These are phyloP conservation scores for Quercus lobata DNA, from an alignment of 331 rosid genomes.

Conservation along the genomic window DNA sequence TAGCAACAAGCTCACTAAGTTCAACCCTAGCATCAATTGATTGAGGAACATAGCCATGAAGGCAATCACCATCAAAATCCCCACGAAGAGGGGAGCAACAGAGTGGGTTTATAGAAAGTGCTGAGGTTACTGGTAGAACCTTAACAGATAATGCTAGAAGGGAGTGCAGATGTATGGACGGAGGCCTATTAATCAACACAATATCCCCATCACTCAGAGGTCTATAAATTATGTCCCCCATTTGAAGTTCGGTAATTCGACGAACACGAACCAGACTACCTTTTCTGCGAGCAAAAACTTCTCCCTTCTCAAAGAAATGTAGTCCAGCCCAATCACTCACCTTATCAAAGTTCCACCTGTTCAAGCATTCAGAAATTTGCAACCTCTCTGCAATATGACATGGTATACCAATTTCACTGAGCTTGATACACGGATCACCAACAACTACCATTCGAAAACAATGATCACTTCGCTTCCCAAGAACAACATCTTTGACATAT, in stretches of 20 bases:
- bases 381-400: constrained; percentile 75
- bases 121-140: constrained; percentile 70
- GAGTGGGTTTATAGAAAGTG: constrained; percentile 72
- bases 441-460: constrained; percentile 78
- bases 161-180: constrained; percentile 96
- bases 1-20: constrained; percentile 75
- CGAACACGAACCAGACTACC: constrained; percentile 35
- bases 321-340: constrained; percentile 50
- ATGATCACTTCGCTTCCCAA: constrained; percentile 87
- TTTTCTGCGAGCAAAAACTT: constrained; percentile 48
- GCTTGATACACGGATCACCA: constrained; percentile 85
- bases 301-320: constrained; percentile 64
- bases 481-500: constrained; percentile 93
- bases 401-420: constrained; percentile 81
- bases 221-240: constrained; percentile 73
- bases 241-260: constrained; percentile 42
- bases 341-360: constrained; percentile 56
- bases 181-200: constrained; percentile 88
- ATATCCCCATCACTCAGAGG: constrained; percentile 74
- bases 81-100: constrained; percentile 96
- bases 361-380: constrained; percentile 64
- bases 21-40: constrained; percentile 73
- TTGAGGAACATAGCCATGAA: constrained; percentile 92
- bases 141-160: constrained; percentile 60
- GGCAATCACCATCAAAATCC: constrained; percentile 98